Evolutionary conservation across 208 protist genomes (phyloP).

Genomic region (Wallacemonas sp.): DNA sequence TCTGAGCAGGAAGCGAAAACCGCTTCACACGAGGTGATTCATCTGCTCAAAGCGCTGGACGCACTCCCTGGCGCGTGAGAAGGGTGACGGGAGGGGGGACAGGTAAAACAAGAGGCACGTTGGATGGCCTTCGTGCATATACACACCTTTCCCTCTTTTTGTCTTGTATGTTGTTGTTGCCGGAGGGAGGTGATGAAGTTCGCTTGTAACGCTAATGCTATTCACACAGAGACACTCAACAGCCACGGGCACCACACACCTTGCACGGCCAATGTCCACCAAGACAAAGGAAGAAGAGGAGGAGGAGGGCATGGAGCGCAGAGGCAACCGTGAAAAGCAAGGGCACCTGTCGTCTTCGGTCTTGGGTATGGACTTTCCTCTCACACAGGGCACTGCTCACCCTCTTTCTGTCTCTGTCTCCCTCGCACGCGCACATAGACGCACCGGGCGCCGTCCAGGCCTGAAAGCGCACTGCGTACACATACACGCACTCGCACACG

Average conservation of each 20-base stretch:
- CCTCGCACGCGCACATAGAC: no score
- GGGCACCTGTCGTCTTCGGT: no score
- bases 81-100: background rate
- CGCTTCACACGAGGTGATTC: constrained; percentile 70
- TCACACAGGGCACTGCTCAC: background rate
- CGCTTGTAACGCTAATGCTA: background rate
- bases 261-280: no score
- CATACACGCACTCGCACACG: background rate
- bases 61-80: constrained; percentile 20
- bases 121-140: background rate
- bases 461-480: background rate
- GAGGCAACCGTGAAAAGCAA: no score
- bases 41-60: constrained; percentile 69
- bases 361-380: no score
- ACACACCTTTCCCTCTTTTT: background rate
- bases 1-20: constrained; percentile 84
- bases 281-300: no score
- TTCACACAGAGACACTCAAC: no score
- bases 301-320: no score
- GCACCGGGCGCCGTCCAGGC: no score
- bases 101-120: background rate
- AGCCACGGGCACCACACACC: no score
- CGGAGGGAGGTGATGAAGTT: background rate
- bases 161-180: background rate
- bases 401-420: background rate